These are phyloP conservation scores for Selaginella tamariscina DNA, from an alignment of 75 land plant species.

Conservation along the genomic window DNA sequence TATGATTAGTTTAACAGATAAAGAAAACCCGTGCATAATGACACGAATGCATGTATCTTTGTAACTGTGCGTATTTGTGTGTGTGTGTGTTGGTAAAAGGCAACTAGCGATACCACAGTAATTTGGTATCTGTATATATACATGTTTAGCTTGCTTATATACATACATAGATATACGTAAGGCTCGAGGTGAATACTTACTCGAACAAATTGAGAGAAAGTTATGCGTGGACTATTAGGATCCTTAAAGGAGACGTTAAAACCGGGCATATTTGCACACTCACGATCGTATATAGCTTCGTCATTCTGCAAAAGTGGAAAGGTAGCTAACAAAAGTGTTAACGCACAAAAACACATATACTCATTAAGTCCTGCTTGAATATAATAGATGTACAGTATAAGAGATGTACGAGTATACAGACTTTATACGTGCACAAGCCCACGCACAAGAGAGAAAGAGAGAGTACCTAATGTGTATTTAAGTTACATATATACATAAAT, in stretches of 20 bases:
- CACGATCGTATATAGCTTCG: slow-evolving; percentile 81
- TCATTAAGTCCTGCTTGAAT: no score
- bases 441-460: neutral
- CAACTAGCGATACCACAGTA: neutral
- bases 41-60: neutral
- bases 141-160: slow-evolving; percentile 8
- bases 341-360: slow-evolving; percentile 11
- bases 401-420: neutral
- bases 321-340: slow-evolving; percentile 9
- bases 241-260: slow-evolving; percentile 79
- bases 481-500: neutral
- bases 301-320: slow-evolving; percentile 46
- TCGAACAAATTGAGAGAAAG: slow-evolving; percentile 72
- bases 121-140: slow-evolving; percentile 1
- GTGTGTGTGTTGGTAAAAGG: neutral
- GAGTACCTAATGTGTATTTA: no score
- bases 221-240: slow-evolving; percentile 81
- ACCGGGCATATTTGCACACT: slow-evolving; percentile 98
- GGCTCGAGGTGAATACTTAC: slow-evolving; percentile 26
- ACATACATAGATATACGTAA: slow-evolving; percentile 2
- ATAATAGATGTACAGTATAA: neutral
- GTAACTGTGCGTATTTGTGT: slow-evolving; percentile 1
- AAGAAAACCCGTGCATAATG: no score
- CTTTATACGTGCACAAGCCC: neutral
- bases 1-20: no score